Evolutionary conservation across 345 rosid species (phyloP).

Genomic region (Lagerstroemia speciosa): DNA sequence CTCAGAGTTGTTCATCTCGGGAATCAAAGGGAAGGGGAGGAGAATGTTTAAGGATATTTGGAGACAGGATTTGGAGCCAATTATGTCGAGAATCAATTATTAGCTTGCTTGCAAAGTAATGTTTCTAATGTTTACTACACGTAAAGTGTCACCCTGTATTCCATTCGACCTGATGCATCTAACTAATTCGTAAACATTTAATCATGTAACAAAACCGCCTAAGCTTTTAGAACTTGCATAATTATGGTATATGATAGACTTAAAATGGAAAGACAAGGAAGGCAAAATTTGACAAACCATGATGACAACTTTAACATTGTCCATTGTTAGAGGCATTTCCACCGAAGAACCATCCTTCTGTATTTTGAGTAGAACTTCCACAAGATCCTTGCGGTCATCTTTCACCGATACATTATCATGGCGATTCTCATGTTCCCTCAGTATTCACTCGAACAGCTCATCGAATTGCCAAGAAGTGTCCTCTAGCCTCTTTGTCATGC

Average conservation of each 20-base stretch:
- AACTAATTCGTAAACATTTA: too few relatives aligned
- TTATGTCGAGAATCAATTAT: too few relatives aligned
- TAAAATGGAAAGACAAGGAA: not conserved
- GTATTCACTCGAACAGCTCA: constrained; percentile 20
- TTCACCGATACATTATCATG: constrained; percentile 4
- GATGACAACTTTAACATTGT: constrained; percentile 34
- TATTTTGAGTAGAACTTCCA: constrained; percentile 26
- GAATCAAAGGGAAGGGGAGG: too few relatives aligned
- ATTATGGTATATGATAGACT: not conserved
- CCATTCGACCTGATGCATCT: too few relatives aligned
- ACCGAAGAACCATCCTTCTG: constrained; percentile 16
- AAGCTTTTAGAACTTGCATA: too few relatives aligned
- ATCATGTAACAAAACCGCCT: too few relatives aligned
- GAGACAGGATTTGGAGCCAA: too few relatives aligned
- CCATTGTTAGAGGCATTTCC: constrained; percentile 27
- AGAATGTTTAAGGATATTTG: too few relatives aligned
- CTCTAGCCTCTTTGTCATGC: constrained; percentile 25
- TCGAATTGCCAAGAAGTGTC: constrained; percentile 25
- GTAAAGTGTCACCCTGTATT: too few relatives aligned
- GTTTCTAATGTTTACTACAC: not conserved
- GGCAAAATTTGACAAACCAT: constrained; percentile 20
- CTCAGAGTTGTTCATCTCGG: too few relatives aligned
- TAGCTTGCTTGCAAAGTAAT: too few relatives aligned
- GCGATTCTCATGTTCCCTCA: constrained; percentile 18
- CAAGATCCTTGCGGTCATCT: constrained; percentile 19